Evolutionary conservation across 2,329 filamentous ascomycete genomes (phyloP).

Genomic region (Fusarium redolens): DNA sequence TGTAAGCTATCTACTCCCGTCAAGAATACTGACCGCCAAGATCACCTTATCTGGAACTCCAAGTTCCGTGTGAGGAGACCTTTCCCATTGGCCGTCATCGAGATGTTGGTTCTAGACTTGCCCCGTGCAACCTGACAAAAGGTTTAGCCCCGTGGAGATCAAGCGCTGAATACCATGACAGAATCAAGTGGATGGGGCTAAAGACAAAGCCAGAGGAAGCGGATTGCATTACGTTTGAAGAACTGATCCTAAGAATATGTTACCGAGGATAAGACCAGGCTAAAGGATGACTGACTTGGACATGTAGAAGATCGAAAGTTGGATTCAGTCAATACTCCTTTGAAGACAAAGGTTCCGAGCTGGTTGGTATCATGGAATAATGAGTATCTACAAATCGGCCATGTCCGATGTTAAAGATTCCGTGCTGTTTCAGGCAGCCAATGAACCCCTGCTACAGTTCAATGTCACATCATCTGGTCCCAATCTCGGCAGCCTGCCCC

Average conservation of each 20-base stretch:
- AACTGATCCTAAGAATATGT: background rate
- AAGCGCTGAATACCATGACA: background rate
- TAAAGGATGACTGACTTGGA: background rate
- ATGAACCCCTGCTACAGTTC: background rate
- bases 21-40: background rate
- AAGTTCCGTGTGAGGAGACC: constrained; percentile 9
- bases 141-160: constrained; percentile 30
- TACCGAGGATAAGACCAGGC: constrained; percentile 15
- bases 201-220: background rate
- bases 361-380: background rate
- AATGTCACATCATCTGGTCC: constrained; percentile 19
- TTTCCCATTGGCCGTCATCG: constrained; percentile 9
- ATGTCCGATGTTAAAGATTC: background rate
- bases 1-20: background rate
- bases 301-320: background rate
- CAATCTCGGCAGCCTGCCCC: constrained; percentile 3
- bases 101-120: background rate
- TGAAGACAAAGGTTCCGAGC: background rate
- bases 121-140: constrained; percentile 9
- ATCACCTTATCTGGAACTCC: constrained; percentile 8
- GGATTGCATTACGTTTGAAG: constrained; percentile 28
- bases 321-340: background rate
- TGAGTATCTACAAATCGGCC: background rate
- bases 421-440: background rate
- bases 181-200: constrained; percentile 21